Base-by-base conservation (phyloP, 352 stramenopile species). In the Phytopythium chamaehyphon region DNA sequence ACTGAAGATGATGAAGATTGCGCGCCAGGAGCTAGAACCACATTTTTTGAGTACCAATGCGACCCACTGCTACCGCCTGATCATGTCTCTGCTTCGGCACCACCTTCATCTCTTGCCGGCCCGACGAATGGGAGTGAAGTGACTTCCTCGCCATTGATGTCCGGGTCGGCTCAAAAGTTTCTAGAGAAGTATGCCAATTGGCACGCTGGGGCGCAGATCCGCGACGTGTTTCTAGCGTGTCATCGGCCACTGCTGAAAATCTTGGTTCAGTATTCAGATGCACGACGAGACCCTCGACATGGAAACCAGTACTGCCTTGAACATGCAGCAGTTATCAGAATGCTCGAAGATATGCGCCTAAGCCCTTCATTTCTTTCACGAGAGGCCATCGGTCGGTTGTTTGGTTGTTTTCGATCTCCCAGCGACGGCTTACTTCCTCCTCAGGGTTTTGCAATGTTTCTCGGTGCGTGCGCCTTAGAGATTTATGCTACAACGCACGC, bases 321-420 rank as follows among this genome's bases (percentile, higher is more conserved):
- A 14, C 58, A 64, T 1, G 46, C 62, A 8, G 73, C 66, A 23
- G 53, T 86, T 22, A 52, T 72, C 11, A 66, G 62, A 9, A 83
- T 86, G 66, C 52, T 88, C 15, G 64, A 76, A 39, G 76, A 90
- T 58, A 59, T 91, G 48, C 84, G 74, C 37, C 58, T 91, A 15
- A 68, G 76, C 23, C 80, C 77, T 1, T 40, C 49, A 1, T 84
- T 84, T 52, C 47, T 88, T n/a, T 67, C 76, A 9, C 66, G 54
- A 45, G 69, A 84, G 18, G 40, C 73, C 6, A 56, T 91, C n/a
- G 64, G 73, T 21, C 37, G 63, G 6, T 21, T 81, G n/a, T 87
- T 86, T 56, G 56, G 63, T 8, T 49, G 62, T 11, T 72, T 74
- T n/a, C 62, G 48, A 22, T 70, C 72, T 14, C 21, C 62, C 6